Base-by-base conservation (phyloP, 805 yeast genomes). In the Teunomyces aglyptinius region DNA sequence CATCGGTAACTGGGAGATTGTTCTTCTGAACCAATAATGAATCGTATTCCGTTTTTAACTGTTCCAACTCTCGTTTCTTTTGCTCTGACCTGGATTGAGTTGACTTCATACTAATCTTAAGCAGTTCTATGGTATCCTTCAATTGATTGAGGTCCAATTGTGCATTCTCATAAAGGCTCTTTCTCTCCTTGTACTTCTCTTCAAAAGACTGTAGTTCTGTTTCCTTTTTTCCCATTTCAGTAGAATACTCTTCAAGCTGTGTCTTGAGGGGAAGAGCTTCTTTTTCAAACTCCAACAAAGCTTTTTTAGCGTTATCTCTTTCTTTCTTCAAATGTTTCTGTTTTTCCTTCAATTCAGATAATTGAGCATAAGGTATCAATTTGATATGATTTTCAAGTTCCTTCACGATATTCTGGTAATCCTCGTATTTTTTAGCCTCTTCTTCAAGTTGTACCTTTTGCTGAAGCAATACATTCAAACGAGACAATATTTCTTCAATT, bases 361-460 rank as follows among this genome's bases (percentile, higher is more conserved):
- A 56, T 50, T 66, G 65, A 1, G 73, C 77, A 48, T 65, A 73
- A 2, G 78, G 78, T 20, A 73, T 54, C 32, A 71, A 58, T 47
- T 58, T 75, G 59, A 58, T 69, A 58, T 62, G 76, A 49, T 49
- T 64, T 15, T 52, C 64, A 45, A 61, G 61, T 44, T 70, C 77
- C 61, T 52, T 60, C 43, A 59, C 68, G 47, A 81, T 77, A 26
- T 66, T 66, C 51, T 77, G 71, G 49, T 68, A 81, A 35, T 71
- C 76, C 51, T 75, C 66, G 47, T 75, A 57, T 60, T 73, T 54
- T 59, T 73, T 42, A 0, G 80, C 86, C 45, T 75, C 78, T 27
- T 67, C 73, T 41, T 72, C 68, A 29, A 78, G 57, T 13, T 60
- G 61, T 10, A 61, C 69, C 49, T 69, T 73, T 40, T 73, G 75